Evolutionary conservation across 2,329 filamentous ascomycete genomes (phyloP), one percentile per base, ranked within the genome.

Genomic region (Keithomyces neogunnii): DNA sequence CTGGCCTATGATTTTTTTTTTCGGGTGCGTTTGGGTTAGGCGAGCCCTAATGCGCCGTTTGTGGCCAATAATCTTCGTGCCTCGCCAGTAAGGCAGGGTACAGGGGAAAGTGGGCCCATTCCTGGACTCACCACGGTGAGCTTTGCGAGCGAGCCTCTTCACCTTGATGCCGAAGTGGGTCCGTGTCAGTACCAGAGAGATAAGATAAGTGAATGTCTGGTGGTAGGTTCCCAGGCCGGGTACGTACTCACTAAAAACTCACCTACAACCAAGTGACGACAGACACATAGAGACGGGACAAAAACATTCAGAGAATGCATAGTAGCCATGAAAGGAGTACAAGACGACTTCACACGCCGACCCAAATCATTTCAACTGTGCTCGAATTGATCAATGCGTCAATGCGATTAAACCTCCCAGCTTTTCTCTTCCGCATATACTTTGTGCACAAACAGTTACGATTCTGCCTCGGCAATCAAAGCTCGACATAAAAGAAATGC

Each of bases 31-130:
- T 57, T 53, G 56, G 60, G 59, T 62, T 65, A 60, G 58, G 56
- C 61, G 62, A 65, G 63, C 63, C 63, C 63, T 66, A 66, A 65
- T 58, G 49, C 28, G 29, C 38, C 45, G 46, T 53, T 53, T 56
- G 56, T 57, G 53, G 51, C 48, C 51, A 50, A 51, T 52, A 44
- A 44, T 52, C 35, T 51, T 30, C 45, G 35, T 58, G 53, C 53
- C 55, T 61, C 54, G 56, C 47, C 48, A 51, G 46, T 52, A 30
- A 57, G 60, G 56, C 53, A 55, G 11, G 50, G 36, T 28, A 33
- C 33, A 29, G 39, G 7, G 32, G n/a, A 45, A 43, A 44, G 55
- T 51, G 55, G 57, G 49, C 11, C 55, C 19, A 3, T 4, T n/a
- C 13, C 52, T 28, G 4, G 28, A 19, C 10, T 30, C 40, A 44